phyloP scores from a whole-genome alignment of 23 red algal species.

The Gracilariopsis chorda region DNA sequence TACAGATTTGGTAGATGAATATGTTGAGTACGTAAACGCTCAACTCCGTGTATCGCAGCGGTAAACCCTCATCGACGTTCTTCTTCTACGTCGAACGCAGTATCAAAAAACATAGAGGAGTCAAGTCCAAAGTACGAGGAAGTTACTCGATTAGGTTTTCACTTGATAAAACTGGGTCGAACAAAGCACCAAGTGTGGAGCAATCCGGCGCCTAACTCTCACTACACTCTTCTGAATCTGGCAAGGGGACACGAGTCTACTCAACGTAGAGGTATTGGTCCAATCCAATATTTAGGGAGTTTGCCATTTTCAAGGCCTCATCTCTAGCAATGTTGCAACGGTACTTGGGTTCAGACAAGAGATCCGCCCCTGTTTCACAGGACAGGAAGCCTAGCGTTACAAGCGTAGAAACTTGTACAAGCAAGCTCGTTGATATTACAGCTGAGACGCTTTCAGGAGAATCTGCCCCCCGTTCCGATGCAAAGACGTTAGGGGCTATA shows the following conservation, averaged over 20 bases:
- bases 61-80: not conserved
- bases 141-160: too few relatives aligned
- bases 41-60: conserved; percentile 39
- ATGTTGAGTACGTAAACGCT: conserved; percentile 45
- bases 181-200: not conserved
- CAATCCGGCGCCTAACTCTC: too few relatives aligned
- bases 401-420: conserved; percentile 42
- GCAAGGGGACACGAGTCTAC: not conserved
- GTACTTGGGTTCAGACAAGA: conserved; percentile 34
- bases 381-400: conserved; percentile 21
- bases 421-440: conserved; percentile 1
- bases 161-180: too few relatives aligned
- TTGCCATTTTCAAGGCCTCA: not conserved
- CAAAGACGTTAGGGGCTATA: not conserved
- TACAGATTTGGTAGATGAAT: conserved; percentile 31
- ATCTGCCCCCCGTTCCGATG: not conserved
- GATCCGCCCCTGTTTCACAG: conserved; percentile 21
- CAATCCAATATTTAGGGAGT: conserved; percentile 8
- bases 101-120: not conserved
- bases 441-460: not conserved
- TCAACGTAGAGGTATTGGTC: conserved; percentile 22
- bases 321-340: conserved; percentile 28
- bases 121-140: too few relatives aligned
- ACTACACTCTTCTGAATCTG: not conserved
- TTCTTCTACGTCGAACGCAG: not conserved